Percentiles rank a stretch among this genome's conserved stretches.
Evolutionary conservation across 371 early-diverging fungal species (phyloP).

Genomic region (Mortierella sp.): DNA sequence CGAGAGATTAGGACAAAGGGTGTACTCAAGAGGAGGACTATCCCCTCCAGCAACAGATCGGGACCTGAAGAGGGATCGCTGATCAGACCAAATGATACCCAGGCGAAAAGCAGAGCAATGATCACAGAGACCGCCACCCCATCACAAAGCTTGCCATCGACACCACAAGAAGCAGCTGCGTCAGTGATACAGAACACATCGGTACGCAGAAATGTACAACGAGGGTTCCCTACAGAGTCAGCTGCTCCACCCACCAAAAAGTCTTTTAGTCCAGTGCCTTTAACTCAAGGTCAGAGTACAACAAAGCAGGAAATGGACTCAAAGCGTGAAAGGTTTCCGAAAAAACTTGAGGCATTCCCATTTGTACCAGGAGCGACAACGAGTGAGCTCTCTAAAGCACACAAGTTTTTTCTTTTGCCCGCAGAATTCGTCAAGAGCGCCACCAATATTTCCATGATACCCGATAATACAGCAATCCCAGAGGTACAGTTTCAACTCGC

Average conservation of each 20-base stretch:
- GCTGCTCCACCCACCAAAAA: slow-evolving; percentile 1
- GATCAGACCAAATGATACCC: not conserved
- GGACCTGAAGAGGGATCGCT: not conserved
- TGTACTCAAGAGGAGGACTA: slow-evolving; percentile 15
- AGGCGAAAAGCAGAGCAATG: not conserved
- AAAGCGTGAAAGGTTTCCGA: slow-evolving; percentile 31
- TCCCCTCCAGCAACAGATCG: not conserved
- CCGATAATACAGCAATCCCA: slow-evolving; percentile 47
- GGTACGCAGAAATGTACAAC: slow-evolving; percentile 2
- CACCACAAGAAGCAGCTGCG: not conserved
- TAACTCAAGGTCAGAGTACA: not conserved
- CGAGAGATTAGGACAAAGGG: slow-evolving; percentile 28
- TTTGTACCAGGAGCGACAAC: slow-evolving; percentile 48
- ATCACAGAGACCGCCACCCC: not conserved
- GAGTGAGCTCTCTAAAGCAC: slow-evolving; percentile 39
- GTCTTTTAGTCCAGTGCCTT: not conserved
- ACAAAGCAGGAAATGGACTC: not conserved
- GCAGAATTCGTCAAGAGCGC: slow-evolving; percentile 53
- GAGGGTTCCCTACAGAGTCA: not conserved
- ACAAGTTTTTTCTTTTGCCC: slow-evolving; percentile 43
- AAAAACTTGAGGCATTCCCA: slow-evolving; percentile 44
- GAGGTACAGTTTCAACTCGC: slow-evolving; percentile 21
- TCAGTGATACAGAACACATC: not conserved
- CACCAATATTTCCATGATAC: slow-evolving; percentile 34
- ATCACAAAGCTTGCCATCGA: not conserved